phyloP scores from a whole-genome alignment of 495 filamentous ascomycete genomes.

The Margaritispora aquatica region DNA sequence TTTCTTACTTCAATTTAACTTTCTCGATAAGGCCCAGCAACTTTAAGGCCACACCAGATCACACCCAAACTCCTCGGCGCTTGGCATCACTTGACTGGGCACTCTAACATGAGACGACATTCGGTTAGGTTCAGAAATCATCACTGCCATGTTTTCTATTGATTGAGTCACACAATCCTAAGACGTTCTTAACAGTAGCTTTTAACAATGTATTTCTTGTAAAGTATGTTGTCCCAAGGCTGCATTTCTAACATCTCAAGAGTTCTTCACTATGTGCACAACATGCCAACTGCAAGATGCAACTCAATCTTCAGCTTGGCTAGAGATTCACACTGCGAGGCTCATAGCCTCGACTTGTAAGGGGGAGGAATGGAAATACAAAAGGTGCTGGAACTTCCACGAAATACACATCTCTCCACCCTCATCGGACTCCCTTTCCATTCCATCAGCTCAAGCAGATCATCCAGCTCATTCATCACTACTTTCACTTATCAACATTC shows the following conservation, averaged over 20 bases:
- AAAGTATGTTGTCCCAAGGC: background rate
- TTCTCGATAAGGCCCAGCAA: background rate
- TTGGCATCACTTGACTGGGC: background rate
- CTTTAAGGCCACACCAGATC: background rate
- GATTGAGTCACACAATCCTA: background rate
- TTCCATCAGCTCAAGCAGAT: background rate
- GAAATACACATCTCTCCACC: background rate
- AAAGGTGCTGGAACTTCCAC: background rate
- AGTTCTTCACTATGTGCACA: background rate
- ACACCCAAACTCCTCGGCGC: background rate
- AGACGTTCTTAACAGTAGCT: background rate
- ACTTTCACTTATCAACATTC: background rate
- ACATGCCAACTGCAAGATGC: background rate
- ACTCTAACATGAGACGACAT: background rate
- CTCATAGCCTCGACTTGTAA: background rate
- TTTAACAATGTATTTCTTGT: background rate
- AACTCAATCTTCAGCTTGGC: background rate
- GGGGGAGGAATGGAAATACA: background rate
- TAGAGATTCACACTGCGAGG: background rate
- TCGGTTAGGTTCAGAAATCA: background rate
- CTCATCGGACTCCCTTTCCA: background rate
- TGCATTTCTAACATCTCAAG: background rate
- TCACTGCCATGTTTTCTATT: background rate
- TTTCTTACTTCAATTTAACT: background rate
- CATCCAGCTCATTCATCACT: background rate